Conservation (phyloP, 805 yeast genomes). For the Candida ipomoeae region DNA sequence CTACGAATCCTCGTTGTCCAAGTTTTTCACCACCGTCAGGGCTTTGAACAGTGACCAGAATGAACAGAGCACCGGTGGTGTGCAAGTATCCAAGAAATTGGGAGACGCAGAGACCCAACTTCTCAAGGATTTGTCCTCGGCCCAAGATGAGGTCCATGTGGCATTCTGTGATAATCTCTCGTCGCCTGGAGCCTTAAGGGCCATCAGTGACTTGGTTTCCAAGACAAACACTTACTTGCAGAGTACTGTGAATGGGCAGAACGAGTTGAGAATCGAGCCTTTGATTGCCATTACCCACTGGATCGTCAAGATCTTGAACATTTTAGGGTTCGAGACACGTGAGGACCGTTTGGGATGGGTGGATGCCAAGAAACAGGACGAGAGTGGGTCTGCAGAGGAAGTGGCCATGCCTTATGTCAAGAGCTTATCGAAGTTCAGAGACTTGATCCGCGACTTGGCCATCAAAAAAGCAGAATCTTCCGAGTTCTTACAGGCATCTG, state of each 20-base stretch:
- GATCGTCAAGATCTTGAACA: slow-evolving; percentile 62
- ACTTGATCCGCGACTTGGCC: slow-evolving; percentile 70
- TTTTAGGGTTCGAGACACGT: slow-evolving; percentile 75
- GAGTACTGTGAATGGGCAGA: slow-evolving; percentile 36
- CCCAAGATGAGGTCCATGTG: slow-evolving; percentile 60
- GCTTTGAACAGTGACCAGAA: slow-evolving; percentile 70
- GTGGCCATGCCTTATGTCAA: slow-evolving; percentile 75
- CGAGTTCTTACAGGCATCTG: slow-evolving; percentile 64
- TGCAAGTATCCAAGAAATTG: slow-evolving; percentile 57
- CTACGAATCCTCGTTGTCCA: slow-evolving; percentile 67
- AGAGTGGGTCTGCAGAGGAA: slow-evolving; percentile 50
- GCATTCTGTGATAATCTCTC: slow-evolving; percentile 88
- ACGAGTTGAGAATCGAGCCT: slow-evolving; percentile 58
- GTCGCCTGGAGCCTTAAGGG: slow-evolving; percentile 69
- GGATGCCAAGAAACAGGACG: slow-evolving; percentile 26
- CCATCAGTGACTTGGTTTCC: slow-evolving; percentile 64
- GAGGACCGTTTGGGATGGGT: slow-evolving; percentile 79
- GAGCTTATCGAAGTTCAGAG: slow-evolving; percentile 75
- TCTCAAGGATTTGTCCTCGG: slow-evolving; percentile 41
- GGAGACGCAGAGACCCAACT: slow-evolving; percentile 53
- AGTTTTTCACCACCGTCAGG: slow-evolving; percentile 82
- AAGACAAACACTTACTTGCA: slow-evolving; percentile 69
- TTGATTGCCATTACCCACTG: slow-evolving; percentile 60
- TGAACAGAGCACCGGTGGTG: slow-evolving; percentile 37
- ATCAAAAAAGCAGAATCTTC: slow-evolving; percentile 52